These are phyloP conservation scores for Nemania diffusa DNA, from an alignment of 2,329 filamentous ascomycete species.

Conservation along the genomic window DNA sequence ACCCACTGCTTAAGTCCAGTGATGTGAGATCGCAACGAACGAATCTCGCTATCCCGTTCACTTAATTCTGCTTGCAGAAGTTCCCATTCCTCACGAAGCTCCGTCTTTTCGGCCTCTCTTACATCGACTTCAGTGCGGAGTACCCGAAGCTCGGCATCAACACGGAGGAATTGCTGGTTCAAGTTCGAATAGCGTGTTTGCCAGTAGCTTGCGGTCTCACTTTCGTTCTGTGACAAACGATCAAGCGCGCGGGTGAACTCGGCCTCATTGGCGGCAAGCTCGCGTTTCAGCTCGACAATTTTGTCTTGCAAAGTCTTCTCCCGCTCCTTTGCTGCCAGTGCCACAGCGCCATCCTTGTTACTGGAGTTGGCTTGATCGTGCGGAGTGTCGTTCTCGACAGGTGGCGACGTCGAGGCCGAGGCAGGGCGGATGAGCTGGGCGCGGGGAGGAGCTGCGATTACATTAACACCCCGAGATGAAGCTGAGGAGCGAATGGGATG, in stretches of 20 bases:
- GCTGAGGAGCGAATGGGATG: slow-evolving; percentile 49
- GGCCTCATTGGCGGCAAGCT: slow-evolving; percentile 62
- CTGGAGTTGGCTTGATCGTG: slow-evolving; percentile 38
- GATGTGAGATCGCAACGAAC: slow-evolving; percentile 67
- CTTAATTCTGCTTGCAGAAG: slow-evolving; percentile 58
- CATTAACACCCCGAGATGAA: slow-evolving; percentile 45
- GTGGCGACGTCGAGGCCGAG: slow-evolving; percentile 49
- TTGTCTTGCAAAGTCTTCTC: slow-evolving; percentile 54
- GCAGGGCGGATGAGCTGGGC: slow-evolving; percentile 52
- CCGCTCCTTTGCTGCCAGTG: slow-evolving; percentile 42
- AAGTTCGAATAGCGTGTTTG: slow-evolving; percentile 64
- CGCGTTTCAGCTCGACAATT: slow-evolving; percentile 63
- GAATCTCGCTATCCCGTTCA: slow-evolving; percentile 66
- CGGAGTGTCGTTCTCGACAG: slow-evolving; percentile 44
- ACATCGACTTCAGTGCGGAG: slow-evolving; percentile 61
- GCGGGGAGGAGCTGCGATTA: slow-evolving; percentile 56
- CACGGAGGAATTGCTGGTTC: slow-evolving; percentile 63
- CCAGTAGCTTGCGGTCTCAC: slow-evolving; percentile 67
- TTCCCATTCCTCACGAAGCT: slow-evolving; percentile 63
- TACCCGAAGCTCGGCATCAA: slow-evolving; percentile 64
- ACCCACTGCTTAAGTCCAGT: slow-evolving; percentile 77
- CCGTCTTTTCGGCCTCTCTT: slow-evolving; percentile 58
- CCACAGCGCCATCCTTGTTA: slow-evolving; percentile 40
- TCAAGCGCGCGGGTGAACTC: slow-evolving; percentile 66
- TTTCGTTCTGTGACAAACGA: slow-evolving; percentile 63